phyloP scores from a whole-genome alignment of 768 basidiomycete genomes.

The Kwoniella newhampshirensis region DNA sequence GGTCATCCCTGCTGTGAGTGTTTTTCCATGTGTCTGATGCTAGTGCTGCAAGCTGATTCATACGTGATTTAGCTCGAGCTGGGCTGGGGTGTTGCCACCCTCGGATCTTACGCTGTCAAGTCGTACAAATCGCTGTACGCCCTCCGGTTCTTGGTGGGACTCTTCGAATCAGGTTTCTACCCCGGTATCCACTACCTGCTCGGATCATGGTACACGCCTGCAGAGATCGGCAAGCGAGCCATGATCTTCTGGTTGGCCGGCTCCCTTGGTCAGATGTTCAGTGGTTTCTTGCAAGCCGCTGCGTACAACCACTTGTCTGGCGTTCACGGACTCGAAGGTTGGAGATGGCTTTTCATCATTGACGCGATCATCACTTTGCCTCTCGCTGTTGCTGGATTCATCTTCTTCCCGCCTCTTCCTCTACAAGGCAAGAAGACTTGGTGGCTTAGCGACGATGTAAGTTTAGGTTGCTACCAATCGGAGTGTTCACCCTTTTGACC shows the following conservation, averaged over 20 bases:
- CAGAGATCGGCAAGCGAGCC: conserved; percentile 45
- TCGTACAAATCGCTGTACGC: conserved; percentile 39
- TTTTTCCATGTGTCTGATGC: not conserved
- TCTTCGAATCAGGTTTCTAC: conserved; percentile 49
- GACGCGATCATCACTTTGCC: conserved; percentile 24
- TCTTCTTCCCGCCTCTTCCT: conserved; percentile 35
- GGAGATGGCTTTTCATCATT: conserved; percentile 40
- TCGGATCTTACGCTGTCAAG: conserved; percentile 42
- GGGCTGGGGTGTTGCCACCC: conserved; percentile 45
- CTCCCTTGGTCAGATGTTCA: conserved; percentile 37
- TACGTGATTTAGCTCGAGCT: conserved; percentile 29
- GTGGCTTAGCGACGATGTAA: conserved; percentile 23
- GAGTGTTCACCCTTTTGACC: too few species aligned
- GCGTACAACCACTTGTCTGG: conserved; percentile 43
- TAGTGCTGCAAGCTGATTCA: not conserved
- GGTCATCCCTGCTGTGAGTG: conserved; percentile 36
- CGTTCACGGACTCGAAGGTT: conserved; percentile 32
- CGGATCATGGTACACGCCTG: conserved; percentile 48
- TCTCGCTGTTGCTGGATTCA: conserved; percentile 23
- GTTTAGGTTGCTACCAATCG: conserved; percentile 1
- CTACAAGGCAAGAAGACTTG: conserved; percentile 26
- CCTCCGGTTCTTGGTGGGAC: conserved; percentile 46
- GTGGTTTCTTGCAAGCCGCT: conserved; percentile 41
- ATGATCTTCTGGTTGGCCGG: conserved; percentile 46
- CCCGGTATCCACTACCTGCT: conserved; percentile 48